Percentiles rank a stretch among this genome's conserved stretches.
Conservation (phyloP, 2,329 filamentous ascomycete genomes). For the Whalleya microplaca region DNA sequence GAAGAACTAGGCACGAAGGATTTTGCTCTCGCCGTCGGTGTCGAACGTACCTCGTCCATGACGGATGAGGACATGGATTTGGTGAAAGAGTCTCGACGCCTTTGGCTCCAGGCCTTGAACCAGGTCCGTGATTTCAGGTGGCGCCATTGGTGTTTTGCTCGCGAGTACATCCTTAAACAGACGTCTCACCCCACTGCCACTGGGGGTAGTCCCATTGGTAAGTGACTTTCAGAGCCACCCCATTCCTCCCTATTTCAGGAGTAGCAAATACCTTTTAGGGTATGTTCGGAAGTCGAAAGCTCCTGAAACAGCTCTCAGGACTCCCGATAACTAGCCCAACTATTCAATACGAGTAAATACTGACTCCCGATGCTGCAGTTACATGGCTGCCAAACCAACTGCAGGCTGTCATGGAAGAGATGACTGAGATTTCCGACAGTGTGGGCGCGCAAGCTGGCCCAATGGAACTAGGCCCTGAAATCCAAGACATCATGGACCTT, state of each 20-base stretch:
- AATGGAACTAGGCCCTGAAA: constrained; percentile 49
- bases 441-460: constrained; percentile 43
- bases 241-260: too few species aligned
- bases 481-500: constrained; percentile 68
- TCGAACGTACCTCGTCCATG: constrained; percentile 28
- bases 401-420: constrained; percentile 72
- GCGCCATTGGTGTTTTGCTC: constrained; percentile 84
- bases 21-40: constrained; percentile 54
- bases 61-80: constrained; percentile 41
- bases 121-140: constrained; percentile 82
- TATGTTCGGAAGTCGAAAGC: too few species aligned
- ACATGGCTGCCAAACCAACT: constrained; percentile 86
- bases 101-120: constrained; percentile 70
- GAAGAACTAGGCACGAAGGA: constrained; percentile 56
- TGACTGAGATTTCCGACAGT: constrained; percentile 60
- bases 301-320: too few species aligned
- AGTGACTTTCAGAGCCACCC: too few species aligned
- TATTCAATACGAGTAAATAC: too few species aligned
- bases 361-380: too few species aligned
- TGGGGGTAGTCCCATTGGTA: constrained; percentile 79
- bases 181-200: constrained; percentile 78
- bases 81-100: constrained; percentile 57
- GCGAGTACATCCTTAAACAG: constrained; percentile 82
- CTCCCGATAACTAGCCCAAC: too few species aligned
- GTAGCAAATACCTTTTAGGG: too few species aligned